phyloP scores from a whole-genome alignment of 2,329 filamentous ascomycete genomes.

The Fusarium sp. region DNA sequence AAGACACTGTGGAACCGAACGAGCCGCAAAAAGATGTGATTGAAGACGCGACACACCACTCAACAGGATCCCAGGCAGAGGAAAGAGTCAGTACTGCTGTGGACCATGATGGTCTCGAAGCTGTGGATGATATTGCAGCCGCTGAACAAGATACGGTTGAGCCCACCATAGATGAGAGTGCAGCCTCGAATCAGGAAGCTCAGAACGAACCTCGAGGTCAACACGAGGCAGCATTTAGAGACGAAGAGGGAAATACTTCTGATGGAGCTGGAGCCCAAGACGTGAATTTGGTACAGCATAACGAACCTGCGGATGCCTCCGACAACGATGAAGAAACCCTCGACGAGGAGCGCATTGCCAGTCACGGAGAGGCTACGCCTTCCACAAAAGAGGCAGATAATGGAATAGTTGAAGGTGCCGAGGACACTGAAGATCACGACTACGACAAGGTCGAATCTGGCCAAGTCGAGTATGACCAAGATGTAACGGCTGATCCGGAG shows the following conservation, averaged over 20 bases:
- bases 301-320: conserved; percentile 23
- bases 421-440: conserved; percentile 15
- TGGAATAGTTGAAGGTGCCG: conserved; percentile 4
- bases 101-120: conserved; percentile 5
- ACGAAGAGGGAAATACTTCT: conserved; percentile 8
- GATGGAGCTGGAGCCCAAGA: conserved; percentile 22
- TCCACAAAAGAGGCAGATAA: conserved; percentile 5
- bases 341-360: conserved; percentile 8
- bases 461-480: conserved; percentile 25
- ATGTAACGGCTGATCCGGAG: conserved; percentile 16
- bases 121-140: conserved; percentile 6
- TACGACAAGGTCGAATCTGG: conserved; percentile 18
- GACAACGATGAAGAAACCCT: conserved; percentile 28
- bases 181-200: conserved; percentile 31
- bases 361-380: conserved; percentile 13
- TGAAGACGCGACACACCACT: conserved; percentile 24
- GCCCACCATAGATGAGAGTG: conserved; percentile 31
- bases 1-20: conserved; percentile 41
- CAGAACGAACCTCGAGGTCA: conserved; percentile 24
- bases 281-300: conserved; percentile 11
- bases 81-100: not conserved
- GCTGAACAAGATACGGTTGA: conserved; percentile 10
- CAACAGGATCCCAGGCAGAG: not conserved
- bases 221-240: conserved; percentile 13
- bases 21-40: conserved; percentile 10